A percentile compares a stretch with the other conserved stretches of the same genome.
Conservation (phyloP, 768 basidiomycete species). For the Collybia mongolica region DNA sequence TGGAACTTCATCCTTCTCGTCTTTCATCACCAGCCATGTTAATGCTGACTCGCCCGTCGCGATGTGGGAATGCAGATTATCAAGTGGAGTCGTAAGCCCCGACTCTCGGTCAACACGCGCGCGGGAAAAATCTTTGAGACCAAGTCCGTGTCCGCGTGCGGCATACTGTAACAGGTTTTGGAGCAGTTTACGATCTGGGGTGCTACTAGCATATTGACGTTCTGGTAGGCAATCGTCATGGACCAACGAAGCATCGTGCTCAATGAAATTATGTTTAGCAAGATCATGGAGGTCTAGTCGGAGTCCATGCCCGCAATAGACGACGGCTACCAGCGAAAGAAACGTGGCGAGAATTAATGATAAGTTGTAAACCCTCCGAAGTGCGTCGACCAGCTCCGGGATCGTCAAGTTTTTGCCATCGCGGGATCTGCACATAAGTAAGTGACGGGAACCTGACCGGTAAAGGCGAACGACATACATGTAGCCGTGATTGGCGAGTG, state of each 20-base stretch:
- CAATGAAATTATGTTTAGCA: conserved; percentile 46
- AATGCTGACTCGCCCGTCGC: conserved; percentile 69
- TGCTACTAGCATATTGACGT: conserved; percentile 41
- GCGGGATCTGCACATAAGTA: conserved; percentile 35
- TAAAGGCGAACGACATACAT: conserved; percentile 44
- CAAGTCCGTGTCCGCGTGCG: conserved; percentile 16
- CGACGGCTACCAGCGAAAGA: conserved; percentile 44
- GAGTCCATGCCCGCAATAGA: conserved; percentile 39
- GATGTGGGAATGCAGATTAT: conserved; percentile 49
- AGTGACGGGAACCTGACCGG: background rate
- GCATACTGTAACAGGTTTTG: conserved; percentile 32
- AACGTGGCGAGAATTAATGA: conserved; percentile 44
- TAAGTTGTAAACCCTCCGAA: conserved; percentile 50
- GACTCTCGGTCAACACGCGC: conserved; percentile 50
- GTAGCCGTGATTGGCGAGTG: conserved; percentile 74
- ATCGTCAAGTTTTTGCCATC: conserved; percentile 49
- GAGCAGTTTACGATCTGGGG: conserved; percentile 33
- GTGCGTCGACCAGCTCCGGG: conserved; percentile 35
- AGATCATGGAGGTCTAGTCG: conserved; percentile 34
- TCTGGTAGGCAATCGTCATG: conserved; percentile 42
- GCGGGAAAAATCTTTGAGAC: conserved; percentile 27
- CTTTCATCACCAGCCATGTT: conserved; percentile 29
- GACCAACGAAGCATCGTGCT: conserved; percentile 62
- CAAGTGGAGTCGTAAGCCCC: conserved; percentile 32
- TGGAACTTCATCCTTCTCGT: conserved; percentile 31